Evolutionary conservation across 306 rosid genomes (phyloP), one percentile per base, ranked within the genome.

Genomic region (Trifolium dubium): DNA sequence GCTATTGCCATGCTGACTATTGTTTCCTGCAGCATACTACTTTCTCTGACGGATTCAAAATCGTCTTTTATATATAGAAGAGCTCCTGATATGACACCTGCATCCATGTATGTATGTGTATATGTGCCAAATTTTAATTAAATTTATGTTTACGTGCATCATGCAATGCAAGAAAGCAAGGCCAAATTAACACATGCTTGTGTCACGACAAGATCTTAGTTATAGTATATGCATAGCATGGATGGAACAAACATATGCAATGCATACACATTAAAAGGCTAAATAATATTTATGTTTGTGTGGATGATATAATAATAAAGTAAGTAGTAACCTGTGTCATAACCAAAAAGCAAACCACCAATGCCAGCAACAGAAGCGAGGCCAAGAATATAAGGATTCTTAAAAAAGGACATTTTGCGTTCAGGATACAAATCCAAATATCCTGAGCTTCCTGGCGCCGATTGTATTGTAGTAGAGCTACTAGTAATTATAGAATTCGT

Each of bases 1-100:
- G 87, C 89, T 62, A 93, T 73, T 44, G 98, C 98, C 98, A 90
- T 89, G 88, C 98, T 93, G 30, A 90, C 98, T 9, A 84, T 80
- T 46, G 98, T 87, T 84, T 90, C 98, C 98, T 78, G 86, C 8
- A 83, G 39, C 43, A 83, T 72, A 19, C 71, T 80, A 56, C 82
- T 83, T 34, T 72, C 5, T 43, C 68, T 55, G 60, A 83, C 87
- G 2, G 2, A 64, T 39, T 76, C 67, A 80, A 83, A 83, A 44
- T 83, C 87, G 77, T 80, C 84, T 72, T 80, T 83, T 4, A 83
- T 83, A 19, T 80, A 83, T 51, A 76, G 62, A 53, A 83, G 84
- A 3, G 87, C 84, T 63, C 84, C 84, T 61, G 87, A 83, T 76
- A 83, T 80, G 4, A 80, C 87, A 60, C 86, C 84, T 79, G 72